phyloP scores from a whole-genome alignment of 768 basidiomycete species.

The Serendipita sp. region DNA sequence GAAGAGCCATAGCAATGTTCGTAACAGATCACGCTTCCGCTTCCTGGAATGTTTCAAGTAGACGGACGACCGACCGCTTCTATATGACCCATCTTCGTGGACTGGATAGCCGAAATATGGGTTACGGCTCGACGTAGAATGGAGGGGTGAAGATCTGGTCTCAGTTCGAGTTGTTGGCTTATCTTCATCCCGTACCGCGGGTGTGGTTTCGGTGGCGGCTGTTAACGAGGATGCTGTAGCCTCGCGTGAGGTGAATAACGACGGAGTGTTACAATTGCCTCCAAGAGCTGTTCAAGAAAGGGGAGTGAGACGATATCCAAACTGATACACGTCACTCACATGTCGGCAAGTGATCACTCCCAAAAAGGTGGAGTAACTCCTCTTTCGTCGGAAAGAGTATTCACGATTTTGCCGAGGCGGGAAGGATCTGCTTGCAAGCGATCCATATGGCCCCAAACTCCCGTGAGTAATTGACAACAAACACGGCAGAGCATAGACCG shows the following conservation, averaged over 20 bases:
- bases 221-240: background rate
- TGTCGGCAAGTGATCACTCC: background rate
- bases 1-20: background rate
- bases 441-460: conserved; percentile 1
- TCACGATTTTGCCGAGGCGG: background rate
- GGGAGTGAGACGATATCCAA: background rate
- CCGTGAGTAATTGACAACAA: conserved; percentile 6
- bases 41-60: background rate
- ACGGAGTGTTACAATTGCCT: background rate
- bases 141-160: background rate
- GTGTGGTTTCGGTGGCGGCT: background rate
- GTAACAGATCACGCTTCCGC: conserved; percentile 5
- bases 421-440: background rate
- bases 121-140: background rate
- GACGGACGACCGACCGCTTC: background rate
- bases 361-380: background rate
- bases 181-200: background rate
- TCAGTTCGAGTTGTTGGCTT: background rate
- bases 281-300: background rate
- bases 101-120: background rate
- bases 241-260: background rate
- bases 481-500: background rate
- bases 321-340: background rate
- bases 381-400: background rate
- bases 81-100: background rate